A percentile compares a stretch with the other conserved stretches of the same genome.
Conservation (phyloP, 1,139 yeast genomes). For the Blastobotrys buckinghamii region DNA sequence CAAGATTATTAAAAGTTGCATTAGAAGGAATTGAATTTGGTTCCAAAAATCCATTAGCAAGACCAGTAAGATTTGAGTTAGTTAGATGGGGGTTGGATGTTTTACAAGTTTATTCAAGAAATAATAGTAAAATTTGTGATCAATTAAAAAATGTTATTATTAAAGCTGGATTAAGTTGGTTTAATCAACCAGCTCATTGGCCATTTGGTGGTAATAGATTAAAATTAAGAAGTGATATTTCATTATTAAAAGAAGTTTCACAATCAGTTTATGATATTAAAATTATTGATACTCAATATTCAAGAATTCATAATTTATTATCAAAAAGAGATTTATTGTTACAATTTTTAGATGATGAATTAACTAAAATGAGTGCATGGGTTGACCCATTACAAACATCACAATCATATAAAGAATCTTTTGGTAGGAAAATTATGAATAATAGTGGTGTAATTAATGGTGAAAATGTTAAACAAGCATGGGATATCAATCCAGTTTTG, state of each 20-base stretch:
- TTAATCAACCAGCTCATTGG: constrained; percentile 53
- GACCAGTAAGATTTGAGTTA: constrained; percentile 69
- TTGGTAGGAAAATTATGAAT: constrained; percentile 16
- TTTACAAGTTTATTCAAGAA: constrained; percentile 45
- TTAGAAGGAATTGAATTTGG: constrained; percentile 48
- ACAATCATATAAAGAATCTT: constrained; percentile 27
- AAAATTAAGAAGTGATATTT: constrained; percentile 64
- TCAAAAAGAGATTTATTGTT: constrained; percentile 48
- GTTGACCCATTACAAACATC: constrained; percentile 56
- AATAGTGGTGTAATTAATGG: constrained; percentile 13
- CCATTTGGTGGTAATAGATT: constrained; percentile 83
- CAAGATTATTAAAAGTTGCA: constrained; percentile 55
- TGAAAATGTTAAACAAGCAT: constrained; percentile 46
- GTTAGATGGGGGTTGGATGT: constrained; percentile 63
- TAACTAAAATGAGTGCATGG: constrained; percentile 72
- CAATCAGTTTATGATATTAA: constrained; percentile 16
- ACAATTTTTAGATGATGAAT: constrained; percentile 70
- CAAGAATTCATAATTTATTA: constrained; percentile 13
- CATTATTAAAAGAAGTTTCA: constrained; percentile 39
- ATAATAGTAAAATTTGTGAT: constrained; percentile 34
- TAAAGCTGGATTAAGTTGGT: constrained; percentile 76
- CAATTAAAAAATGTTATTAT: constrained; percentile 49
- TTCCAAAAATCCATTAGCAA: constrained; percentile 75
- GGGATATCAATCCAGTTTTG: constrained; percentile 60
- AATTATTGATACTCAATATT: constrained; percentile 7